Conservation (phyloP, 2,329 filamentous ascomycete genomes). For the Trichoderma arundinaceum region DNA sequence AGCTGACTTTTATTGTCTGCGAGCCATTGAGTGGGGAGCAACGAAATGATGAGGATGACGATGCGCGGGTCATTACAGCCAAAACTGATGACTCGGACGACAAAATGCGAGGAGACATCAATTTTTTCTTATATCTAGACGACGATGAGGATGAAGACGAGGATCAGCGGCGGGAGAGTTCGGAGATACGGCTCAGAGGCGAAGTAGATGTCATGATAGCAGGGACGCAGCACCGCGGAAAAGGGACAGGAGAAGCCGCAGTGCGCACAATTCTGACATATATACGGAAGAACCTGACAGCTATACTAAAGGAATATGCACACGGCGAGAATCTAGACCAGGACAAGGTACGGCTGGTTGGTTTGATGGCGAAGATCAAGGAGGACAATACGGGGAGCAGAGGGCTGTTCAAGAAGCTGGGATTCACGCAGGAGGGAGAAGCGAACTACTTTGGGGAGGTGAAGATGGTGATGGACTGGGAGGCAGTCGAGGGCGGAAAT, state of each 20-base stretch:
- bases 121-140: conserved; percentile 74
- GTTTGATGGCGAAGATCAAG: conserved; percentile 64
- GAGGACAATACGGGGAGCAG: conserved; percentile 59
- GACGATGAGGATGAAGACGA: conserved; percentile 46
- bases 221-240: conserved; percentile 57
- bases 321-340: conserved; percentile 30
- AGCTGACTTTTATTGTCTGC: conserved; percentile 90
- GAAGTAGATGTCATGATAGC: conserved; percentile 92
- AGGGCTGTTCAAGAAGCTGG: conserved; percentile 57
- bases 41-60: neutral
- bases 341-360: conserved; percentile 32
- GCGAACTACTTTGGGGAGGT: conserved; percentile 67
- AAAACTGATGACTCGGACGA: conserved; percentile 59
- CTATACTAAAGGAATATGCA: conserved; percentile 58
- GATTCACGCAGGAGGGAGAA: conserved; percentile 57
- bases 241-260: conserved; percentile 69
- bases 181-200: conserved; percentile 54
- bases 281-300: conserved; percentile 57
- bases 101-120: conserved; percentile 75
- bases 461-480: conserved; percentile 53
- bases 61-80: conserved; percentile 37
- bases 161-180: conserved; percentile 34
- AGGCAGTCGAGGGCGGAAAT: conserved; percentile 34
- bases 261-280: conserved; percentile 74
- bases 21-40: conserved; percentile 46